Evolutionary conservation across 2,329 filamentous ascomycete genomes (phyloP).

Genomic region (Colletotrichum sp.): DNA sequence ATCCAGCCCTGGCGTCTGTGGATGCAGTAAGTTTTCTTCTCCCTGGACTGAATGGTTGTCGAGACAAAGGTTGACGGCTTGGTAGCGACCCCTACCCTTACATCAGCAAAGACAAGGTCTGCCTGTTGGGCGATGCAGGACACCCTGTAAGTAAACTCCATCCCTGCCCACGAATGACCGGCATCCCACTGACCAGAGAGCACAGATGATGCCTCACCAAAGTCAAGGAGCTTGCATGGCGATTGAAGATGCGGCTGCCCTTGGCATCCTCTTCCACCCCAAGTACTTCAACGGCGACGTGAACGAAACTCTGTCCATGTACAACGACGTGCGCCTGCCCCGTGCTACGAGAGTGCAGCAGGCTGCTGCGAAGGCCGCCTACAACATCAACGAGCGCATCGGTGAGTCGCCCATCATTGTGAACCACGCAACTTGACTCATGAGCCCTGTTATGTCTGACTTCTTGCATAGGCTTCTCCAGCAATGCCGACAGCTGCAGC

Average conservation of each 20-base stretch:
- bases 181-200: background rate
- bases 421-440: background rate
- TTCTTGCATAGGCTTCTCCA: constrained; percentile 57
- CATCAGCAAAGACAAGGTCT: constrained; percentile 54
- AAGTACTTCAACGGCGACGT: constrained; percentile 53
- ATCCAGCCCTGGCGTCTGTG: constrained; percentile 71
- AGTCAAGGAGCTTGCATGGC: constrained; percentile 74
- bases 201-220: constrained; percentile 59
- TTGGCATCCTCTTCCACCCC: constrained; percentile 65
- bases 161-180: background rate
- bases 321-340: constrained; percentile 58
- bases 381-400: constrained; percentile 69
- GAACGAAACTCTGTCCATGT: constrained; percentile 50
- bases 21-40: constrained; percentile 50
- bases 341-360: constrained; percentile 61
- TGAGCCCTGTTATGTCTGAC: background rate
- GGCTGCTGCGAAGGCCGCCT: constrained; percentile 61
- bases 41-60: background rate
- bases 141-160: constrained; percentile 55
- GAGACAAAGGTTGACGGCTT: background rate
- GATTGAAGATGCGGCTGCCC: constrained; percentile 68
- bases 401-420: constrained; percentile 38
- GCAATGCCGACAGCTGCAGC: constrained; percentile 56
- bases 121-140: constrained; percentile 69
- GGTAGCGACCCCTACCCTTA: constrained; percentile 57